Evolutionary conservation across 257 asterid genomes (phyloP).

Genomic region (Salvia splendens): DNA sequence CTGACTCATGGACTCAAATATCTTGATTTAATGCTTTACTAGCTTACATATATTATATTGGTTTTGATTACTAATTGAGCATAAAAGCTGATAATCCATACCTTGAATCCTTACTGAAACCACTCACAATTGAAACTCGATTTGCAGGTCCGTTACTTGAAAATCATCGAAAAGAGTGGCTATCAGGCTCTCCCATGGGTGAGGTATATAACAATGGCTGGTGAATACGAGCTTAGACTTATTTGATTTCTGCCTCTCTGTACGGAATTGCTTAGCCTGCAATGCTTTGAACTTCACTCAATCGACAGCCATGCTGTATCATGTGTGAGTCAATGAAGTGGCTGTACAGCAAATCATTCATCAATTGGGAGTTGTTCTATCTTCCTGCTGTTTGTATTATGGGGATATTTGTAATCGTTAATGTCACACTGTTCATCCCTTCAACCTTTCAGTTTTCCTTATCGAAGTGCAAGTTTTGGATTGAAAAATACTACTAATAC

Average conservation of each 20-base stretch:
- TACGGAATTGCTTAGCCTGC: neutral
- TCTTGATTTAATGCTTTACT: neutral
- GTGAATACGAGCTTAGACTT: slow-evolving; percentile 84
- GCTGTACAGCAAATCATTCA: slow-evolving; percentile 17
- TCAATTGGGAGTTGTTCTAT: slow-evolving; percentile 9
- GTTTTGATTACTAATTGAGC: neutral
- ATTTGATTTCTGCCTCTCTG: slow-evolving; percentile 34
- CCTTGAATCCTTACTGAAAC: neutral
- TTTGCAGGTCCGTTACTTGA: slow-evolving; percentile 75
- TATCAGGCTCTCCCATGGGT: slow-evolving; percentile 93
- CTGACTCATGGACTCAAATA: neutral
- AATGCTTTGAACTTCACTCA: neutral
- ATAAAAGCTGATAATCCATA: neutral
- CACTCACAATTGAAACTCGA: neutral
- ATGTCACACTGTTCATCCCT: slow-evolving; percentile 19
- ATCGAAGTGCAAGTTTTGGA: slow-evolving; percentile 18
- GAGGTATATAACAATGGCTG: slow-evolving; percentile 88
- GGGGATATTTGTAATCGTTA: slow-evolving; percentile 31
- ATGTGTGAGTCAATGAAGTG: slow-evolving; percentile 19
- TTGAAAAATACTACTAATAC: neutral
- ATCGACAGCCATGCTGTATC: slow-evolving; percentile 17
- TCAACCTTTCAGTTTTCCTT: neutral
- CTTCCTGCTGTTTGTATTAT: slow-evolving; percentile 37
- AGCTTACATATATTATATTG: neutral
- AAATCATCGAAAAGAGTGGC: slow-evolving; percentile 89